Evolutionary conservation across 768 basidiomycete species (phyloP).

Genomic region (Solioccasus polychromus): DNA sequence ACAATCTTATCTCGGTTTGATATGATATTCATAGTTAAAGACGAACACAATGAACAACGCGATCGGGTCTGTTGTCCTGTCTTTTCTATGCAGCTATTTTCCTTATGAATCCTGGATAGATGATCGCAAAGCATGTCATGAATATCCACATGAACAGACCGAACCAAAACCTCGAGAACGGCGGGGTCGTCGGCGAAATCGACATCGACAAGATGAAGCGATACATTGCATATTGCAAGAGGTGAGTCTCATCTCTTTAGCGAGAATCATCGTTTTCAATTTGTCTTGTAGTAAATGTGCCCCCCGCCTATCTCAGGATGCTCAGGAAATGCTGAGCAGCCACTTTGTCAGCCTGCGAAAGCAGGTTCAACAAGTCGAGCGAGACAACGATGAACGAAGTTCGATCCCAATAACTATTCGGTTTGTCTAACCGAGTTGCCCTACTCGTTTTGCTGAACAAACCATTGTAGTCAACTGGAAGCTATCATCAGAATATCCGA

Average conservation of each 20-base stretch:
- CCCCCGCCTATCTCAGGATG: slow-evolving; percentile 87
- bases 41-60: slow-evolving; percentile 93
- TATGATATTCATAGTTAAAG: slow-evolving; percentile 99
- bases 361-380: slow-evolving; percentile 93
- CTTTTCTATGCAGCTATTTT: not conserved
- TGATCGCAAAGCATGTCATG: slow-evolving; percentile 97
- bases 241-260: slow-evolving; percentile 42
- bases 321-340: slow-evolving; percentile 93
- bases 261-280: slow-evolving; percentile 1
- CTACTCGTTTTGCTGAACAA: not conserved
- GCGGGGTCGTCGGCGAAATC: slow-evolving; percentile 80
- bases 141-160: slow-evolving; percentile 97
- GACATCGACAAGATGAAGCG: slow-evolving; percentile 98
- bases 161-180: slow-evolving; percentile 56
- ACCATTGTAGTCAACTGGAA: slow-evolving; percentile 75
- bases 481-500: slow-evolving; percentile 99
- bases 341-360: slow-evolving; percentile 93
- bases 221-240: slow-evolving; percentile 94
- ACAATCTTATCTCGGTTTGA: slow-evolving; percentile 98
- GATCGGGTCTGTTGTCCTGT: slow-evolving; percentile 62
- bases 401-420: slow-evolving; percentile 98
- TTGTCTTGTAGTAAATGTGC: slow-evolving; percentile 78
- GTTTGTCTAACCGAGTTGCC: slow-evolving; percentile 41
- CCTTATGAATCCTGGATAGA: slow-evolving; percentile 43
- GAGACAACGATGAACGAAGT: slow-evolving; percentile 94